phyloP scores from a whole-genome alignment of 495 filamentous ascomycete species.

The Aspergillus homomorphus region DNA sequence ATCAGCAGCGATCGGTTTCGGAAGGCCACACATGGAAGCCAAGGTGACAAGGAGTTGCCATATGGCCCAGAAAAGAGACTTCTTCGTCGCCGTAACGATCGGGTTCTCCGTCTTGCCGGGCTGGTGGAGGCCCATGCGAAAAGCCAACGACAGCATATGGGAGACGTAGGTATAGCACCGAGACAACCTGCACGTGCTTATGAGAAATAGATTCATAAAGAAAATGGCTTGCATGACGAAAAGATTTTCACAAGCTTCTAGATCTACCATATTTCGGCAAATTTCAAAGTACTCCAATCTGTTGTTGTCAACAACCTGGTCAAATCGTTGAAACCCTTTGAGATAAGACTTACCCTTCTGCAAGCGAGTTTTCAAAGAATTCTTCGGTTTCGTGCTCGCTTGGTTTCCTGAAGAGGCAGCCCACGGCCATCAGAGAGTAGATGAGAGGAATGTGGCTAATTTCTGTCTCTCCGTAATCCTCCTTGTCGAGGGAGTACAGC shows the following conservation, averaged over 20 bases:
- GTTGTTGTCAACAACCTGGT: not conserved
- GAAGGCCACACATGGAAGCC: constrained; percentile 5
- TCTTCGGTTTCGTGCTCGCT: not conserved
- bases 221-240: constrained; percentile 14
- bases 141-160: constrained; percentile 13
- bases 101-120: not conserved
- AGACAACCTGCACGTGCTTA: constrained; percentile 5
- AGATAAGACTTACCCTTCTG: constrained; percentile 3
- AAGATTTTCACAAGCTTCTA: constrained; percentile 9
- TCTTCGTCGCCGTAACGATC: constrained; percentile 1
- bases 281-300: constrained; percentile 13
- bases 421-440: constrained; percentile 13
- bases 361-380: not conserved
- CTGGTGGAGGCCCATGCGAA: constrained; percentile 12
- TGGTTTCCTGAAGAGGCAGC: constrained; percentile 3
- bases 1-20: constrained; percentile 3
- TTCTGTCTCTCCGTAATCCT: constrained; percentile 12
- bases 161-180: constrained; percentile 11
- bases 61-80: constrained; percentile 11
- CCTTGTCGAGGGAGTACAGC: constrained; percentile 6
- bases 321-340: no score
- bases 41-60: constrained; percentile 8
- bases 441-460: constrained; percentile 4
- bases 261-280: constrained; percentile 7
- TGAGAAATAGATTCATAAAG: constrained; percentile 13